These are phyloP conservation scores for Debaryomyces nepalensis DNA, from an alignment of 1,139 yeast genomes.

Conservation along the genomic window DNA sequence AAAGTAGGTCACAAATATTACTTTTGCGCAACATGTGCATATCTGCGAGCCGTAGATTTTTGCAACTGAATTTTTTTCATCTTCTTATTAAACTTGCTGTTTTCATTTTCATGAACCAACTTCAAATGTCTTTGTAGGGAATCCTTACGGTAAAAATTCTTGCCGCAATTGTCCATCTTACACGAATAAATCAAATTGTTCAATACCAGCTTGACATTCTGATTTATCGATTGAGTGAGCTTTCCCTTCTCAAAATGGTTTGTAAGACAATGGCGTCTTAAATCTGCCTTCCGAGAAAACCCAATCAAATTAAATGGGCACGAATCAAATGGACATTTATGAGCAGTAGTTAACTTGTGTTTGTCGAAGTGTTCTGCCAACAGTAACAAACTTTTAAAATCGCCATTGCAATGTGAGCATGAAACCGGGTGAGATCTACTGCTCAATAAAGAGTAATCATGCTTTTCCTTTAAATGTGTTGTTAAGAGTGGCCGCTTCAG, in stretches of 20 bases:
- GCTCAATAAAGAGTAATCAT: not conserved
- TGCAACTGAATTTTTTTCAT: constrained; percentile 12
- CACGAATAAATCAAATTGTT: constrained; percentile 23
- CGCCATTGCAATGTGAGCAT: constrained; percentile 17
- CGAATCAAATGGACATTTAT: constrained; percentile 51
- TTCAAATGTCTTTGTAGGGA: constrained; percentile 57
- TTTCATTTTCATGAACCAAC: constrained; percentile 46
- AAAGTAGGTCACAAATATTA: not conserved
- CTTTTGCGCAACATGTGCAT: constrained; percentile 9
- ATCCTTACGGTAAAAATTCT: constrained; percentile 60
- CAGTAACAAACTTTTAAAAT: constrained; percentile 12
- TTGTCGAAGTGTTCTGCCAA: constrained; percentile 16
- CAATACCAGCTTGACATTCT: constrained; percentile 17
- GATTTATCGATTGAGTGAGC: constrained; percentile 22
- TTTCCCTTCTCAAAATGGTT: constrained; percentile 46
- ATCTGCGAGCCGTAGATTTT: constrained; percentile 4
- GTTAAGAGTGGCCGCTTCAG: constrained; percentile 1
- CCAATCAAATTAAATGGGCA: constrained; percentile 72
- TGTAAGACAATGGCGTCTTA: constrained; percentile 62
- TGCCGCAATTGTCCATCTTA: constrained; percentile 44
- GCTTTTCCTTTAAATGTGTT: not conserved
- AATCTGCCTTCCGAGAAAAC: constrained; percentile 60
- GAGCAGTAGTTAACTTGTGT: constrained; percentile 17
- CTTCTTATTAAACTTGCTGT: constrained; percentile 18
- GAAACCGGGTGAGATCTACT: not conserved